These are phyloP conservation scores for Glutinoglossum americanum DNA, from an alignment of 495 filamentous ascomycete species.

Conservation along the genomic window DNA sequence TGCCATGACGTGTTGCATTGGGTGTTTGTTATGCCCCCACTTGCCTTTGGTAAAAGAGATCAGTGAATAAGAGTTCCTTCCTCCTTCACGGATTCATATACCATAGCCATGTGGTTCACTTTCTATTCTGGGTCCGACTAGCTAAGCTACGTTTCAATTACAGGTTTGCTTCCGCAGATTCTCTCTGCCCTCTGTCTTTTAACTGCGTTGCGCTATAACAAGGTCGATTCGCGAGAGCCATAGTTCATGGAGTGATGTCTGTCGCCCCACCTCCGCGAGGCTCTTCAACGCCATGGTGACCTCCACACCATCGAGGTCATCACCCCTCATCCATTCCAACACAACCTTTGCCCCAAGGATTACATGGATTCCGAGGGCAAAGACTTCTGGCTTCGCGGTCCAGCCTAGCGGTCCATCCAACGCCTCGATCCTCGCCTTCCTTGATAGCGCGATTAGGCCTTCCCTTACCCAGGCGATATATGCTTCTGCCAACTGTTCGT, in stretches of 20 bases:
- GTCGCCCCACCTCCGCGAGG: constrained; percentile 3
- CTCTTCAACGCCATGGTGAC: not conserved
- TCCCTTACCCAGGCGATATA: constrained; percentile 32
- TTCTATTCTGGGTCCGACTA: no score
- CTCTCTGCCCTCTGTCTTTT: not conserved
- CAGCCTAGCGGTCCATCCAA: constrained; percentile 48
- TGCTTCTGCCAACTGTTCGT: constrained; percentile 11
- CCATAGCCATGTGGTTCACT: no score
- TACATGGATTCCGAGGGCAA: constrained; percentile 41
- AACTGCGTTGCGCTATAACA: not conserved
- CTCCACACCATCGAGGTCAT: not conserved
- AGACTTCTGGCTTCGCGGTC: constrained; percentile 50
- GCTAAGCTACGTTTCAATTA: no score
- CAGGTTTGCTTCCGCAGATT: not conserved
- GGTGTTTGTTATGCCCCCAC: no score
- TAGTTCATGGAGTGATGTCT: constrained; percentile 16
- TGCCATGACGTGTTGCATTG: no score
- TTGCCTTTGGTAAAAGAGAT: no score
- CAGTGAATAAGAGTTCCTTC: no score
- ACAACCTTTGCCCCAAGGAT: constrained; percentile 24
- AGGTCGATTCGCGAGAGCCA: constrained; percentile 17
- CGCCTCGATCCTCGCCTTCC: constrained; percentile 15
- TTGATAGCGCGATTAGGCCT: constrained; percentile 29
- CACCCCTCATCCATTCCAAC: constrained; percentile 9
- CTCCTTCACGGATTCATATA: not conserved